phyloP scores from a whole-genome alignment of 106 monocot species.

The Dendrobium officinale region DNA sequence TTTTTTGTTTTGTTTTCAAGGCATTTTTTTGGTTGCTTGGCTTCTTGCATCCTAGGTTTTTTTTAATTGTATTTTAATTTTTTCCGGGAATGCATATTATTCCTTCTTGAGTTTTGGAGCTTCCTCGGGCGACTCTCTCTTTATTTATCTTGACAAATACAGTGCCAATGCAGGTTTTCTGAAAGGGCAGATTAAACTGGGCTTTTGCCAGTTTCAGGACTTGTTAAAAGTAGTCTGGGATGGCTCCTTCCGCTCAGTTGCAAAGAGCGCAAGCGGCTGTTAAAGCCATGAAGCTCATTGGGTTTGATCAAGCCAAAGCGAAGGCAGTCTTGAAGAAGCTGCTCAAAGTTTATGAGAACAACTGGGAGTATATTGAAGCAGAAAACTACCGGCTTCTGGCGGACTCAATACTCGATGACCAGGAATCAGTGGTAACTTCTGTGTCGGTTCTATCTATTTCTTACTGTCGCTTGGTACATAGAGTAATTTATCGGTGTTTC shows the following conservation, averaged over 20 bases:
- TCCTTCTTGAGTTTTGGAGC: background rate
- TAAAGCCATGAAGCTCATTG: slow-evolving; percentile 43
- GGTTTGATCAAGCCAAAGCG: slow-evolving; percentile 23
- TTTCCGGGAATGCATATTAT: background rate
- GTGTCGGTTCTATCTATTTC: background rate
- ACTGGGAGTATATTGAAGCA: slow-evolving; percentile 65
- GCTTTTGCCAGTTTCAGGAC: background rate
- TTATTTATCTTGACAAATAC: background rate
- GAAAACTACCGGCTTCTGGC: slow-evolving; percentile 62
- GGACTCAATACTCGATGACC: slow-evolving; percentile 39
- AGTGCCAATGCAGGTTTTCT: background rate
- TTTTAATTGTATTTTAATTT: background rate
- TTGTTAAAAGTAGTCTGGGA: background rate
- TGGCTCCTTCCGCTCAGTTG: background rate
- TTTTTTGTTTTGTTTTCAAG: background rate
- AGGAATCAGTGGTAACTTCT: slow-evolving; percentile 21
- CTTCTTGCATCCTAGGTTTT: background rate
- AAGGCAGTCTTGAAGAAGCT: slow-evolving; percentile 40
- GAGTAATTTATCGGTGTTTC: background rate
- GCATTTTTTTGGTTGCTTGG: background rate
- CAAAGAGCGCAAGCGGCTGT: slow-evolving; percentile 26
- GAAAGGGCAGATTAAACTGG: background rate
- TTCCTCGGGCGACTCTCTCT: background rate
- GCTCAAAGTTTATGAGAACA: slow-evolving; percentile 38
- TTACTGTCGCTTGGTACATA: background rate